A percentile compares a stretch with the other conserved stretches of the same genome.
phyloP scores from a whole-genome alignment of 2,329 filamentous ascomycete species.

The Pseudocercospora fuligena region DNA sequence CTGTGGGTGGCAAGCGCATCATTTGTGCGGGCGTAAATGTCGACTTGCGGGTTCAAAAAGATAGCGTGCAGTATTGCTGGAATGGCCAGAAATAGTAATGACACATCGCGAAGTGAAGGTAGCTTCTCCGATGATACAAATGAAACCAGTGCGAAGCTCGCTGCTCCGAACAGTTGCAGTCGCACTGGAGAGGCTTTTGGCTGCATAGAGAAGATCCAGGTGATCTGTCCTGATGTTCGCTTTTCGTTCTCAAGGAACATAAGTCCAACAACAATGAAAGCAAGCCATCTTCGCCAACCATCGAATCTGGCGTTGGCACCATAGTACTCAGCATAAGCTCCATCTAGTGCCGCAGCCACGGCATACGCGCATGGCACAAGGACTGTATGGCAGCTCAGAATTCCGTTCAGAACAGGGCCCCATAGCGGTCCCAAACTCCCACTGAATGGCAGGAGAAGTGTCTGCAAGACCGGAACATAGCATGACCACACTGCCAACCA shows the following conservation, averaged over 20 bases:
- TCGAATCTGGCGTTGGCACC: constrained; percentile 50
- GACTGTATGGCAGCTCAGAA: constrained; percentile 67
- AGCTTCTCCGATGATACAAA: constrained; percentile 15
- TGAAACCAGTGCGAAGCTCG: constrained; percentile 56
- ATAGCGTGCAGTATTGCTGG: constrained; percentile 75
- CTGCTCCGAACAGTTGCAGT: constrained; percentile 70
- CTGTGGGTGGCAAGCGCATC: constrained; percentile 65
- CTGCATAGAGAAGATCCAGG: background rate
- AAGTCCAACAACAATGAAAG: background rate
- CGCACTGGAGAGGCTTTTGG: constrained; percentile 58
- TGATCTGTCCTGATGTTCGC: background rate
- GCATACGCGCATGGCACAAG: constrained; percentile 47
- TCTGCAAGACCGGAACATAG: constrained; percentile 75
- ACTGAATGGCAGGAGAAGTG: constrained; percentile 71
- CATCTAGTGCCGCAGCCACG: constrained; percentile 32
- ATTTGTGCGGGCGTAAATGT: constrained; percentile 60
- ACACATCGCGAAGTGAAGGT: constrained; percentile 44
- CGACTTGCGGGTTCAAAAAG: constrained; percentile 65
- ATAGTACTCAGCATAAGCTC: constrained; percentile 17
- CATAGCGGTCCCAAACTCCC: constrained; percentile 66
- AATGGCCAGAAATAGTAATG: constrained; percentile 65
- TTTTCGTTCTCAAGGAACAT: background rate
- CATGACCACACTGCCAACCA: constrained; percentile 67
- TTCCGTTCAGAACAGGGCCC: constrained; percentile 78
- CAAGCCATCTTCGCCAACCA: constrained; percentile 1